Conservation (phyloP, 2,329 filamentous ascomycete genomes). For the Myriosclerotinia curreyana region DNA sequence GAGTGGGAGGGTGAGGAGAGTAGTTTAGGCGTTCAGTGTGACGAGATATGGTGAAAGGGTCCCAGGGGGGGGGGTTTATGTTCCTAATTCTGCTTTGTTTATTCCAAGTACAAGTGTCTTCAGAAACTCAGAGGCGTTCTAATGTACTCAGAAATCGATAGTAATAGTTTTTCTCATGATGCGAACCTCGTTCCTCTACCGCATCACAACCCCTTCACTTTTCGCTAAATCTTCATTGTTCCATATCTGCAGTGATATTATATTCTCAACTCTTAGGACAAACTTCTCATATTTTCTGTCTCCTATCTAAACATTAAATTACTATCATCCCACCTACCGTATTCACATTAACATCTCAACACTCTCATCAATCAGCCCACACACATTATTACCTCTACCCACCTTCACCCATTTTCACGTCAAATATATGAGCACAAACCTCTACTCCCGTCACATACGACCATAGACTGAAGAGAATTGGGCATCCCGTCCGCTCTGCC, state of each 20-base stretch:
- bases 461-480: constrained; percentile 16
- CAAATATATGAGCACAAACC: background rate
- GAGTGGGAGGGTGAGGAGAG: constrained; percentile 58
- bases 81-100: background rate
- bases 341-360: background rate
- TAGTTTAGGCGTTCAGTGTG: constrained; percentile 41
- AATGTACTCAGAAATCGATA: background rate
- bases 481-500: constrained; percentile 15
- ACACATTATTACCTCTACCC: too few relatives aligned
- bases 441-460: background rate
- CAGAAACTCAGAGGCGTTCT: background rate
- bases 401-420: background rate
- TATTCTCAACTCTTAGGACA: background rate
- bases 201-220: background rate
- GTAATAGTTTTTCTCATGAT: background rate
- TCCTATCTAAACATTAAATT: background rate
- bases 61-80: background rate
- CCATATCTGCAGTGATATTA: background rate
- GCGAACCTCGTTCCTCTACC: background rate
- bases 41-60: too few relatives aligned
- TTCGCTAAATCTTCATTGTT: background rate
- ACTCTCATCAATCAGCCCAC: background rate
- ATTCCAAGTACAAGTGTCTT: background rate
- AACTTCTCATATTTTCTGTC: background rate
- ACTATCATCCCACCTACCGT: background rate